phyloP scores from a whole-genome alignment of 2,329 filamentous ascomycete species.

The Aspergillus vadensis region DNA sequence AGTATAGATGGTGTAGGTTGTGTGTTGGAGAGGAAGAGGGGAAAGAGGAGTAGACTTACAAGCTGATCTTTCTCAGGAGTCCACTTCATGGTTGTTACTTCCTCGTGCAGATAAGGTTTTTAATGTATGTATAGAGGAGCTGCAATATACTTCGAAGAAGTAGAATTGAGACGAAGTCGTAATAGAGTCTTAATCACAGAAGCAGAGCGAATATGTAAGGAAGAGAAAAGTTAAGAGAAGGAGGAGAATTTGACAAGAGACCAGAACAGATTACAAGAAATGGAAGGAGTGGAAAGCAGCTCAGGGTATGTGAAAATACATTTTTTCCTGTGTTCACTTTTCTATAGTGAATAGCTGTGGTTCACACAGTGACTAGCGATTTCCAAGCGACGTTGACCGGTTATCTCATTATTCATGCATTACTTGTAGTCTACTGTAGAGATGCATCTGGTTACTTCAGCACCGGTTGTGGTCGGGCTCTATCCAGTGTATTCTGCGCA shows the following conservation, averaged over 20 bases:
- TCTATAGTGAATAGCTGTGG: not conserved
- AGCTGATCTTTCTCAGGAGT: slow-evolving; percentile 40
- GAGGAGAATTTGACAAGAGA: not conserved
- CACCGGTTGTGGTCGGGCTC: too few relatives aligned
- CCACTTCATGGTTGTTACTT: slow-evolving; percentile 38
- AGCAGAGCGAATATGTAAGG: not conserved
- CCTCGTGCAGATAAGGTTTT: not conserved
- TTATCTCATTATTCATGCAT: not conserved
- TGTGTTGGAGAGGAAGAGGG: not conserved
- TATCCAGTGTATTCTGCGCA: too few relatives aligned
- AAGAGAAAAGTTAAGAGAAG: not conserved
- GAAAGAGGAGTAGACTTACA: slow-evolving; percentile 23
- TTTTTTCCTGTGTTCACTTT: not conserved
- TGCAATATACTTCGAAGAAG: not conserved
- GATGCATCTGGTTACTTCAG: too few relatives aligned
- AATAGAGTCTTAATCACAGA: not conserved
- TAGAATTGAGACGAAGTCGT: not conserved
- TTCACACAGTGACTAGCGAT: not conserved
- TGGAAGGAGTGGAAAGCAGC: not conserved
- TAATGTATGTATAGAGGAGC: not conserved
- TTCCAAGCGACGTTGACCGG: not conserved
- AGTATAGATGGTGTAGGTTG: not conserved
- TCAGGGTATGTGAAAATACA: not conserved
- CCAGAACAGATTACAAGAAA: not conserved
- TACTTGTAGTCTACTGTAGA: too few relatives aligned